phyloP scores from a whole-genome alignment of 805 yeast species.

The Diddensiella caesifluorescens region DNA sequence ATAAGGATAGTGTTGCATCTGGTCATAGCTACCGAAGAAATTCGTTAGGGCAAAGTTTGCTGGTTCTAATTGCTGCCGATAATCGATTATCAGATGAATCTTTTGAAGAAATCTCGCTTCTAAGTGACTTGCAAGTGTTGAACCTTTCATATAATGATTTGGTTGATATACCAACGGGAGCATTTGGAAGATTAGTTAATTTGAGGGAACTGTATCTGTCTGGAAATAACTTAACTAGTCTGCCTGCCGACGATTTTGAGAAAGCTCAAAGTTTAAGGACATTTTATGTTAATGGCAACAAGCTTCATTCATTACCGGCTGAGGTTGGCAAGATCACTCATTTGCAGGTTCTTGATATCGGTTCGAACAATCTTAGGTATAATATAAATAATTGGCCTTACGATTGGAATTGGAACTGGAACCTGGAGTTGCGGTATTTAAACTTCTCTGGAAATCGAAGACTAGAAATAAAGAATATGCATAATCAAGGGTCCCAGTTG shows the following conservation, averaged over 20 bases:
- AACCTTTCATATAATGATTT: slow-evolving; percentile 82
- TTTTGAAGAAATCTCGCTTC: slow-evolving; percentile 59
- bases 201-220: slow-evolving; percentile 68
- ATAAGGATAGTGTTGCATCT: slow-evolving; percentile 13
- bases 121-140: slow-evolving; percentile 53
- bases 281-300: slow-evolving; percentile 74
- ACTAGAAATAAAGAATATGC: slow-evolving; percentile 72
- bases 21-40: slow-evolving; percentile 14
- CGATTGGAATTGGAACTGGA: slow-evolving; percentile 97
- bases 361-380: slow-evolving; percentile 83
- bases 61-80: slow-evolving; percentile 65
- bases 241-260: slow-evolving; percentile 85
- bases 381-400: slow-evolving; percentile 91
- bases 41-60: slow-evolving; percentile 45
- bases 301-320: slow-evolving; percentile 80
- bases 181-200: slow-evolving; percentile 48
- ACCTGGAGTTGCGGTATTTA: slow-evolving; percentile 65
- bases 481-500: slow-evolving; percentile 32
- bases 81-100: slow-evolving; percentile 76
- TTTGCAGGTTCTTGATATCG: slow-evolving; percentile 76
- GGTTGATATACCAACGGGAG: slow-evolving; percentile 75
- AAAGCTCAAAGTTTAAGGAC: slow-evolving; percentile 51
- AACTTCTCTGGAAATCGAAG: slow-evolving; percentile 91
- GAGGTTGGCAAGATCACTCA: slow-evolving; percentile 67
- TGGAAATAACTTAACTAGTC: slow-evolving; percentile 71